Evolutionary conservation across 805 yeast genomes (phyloP).

Genomic region (Candida hungchunana): DNA sequence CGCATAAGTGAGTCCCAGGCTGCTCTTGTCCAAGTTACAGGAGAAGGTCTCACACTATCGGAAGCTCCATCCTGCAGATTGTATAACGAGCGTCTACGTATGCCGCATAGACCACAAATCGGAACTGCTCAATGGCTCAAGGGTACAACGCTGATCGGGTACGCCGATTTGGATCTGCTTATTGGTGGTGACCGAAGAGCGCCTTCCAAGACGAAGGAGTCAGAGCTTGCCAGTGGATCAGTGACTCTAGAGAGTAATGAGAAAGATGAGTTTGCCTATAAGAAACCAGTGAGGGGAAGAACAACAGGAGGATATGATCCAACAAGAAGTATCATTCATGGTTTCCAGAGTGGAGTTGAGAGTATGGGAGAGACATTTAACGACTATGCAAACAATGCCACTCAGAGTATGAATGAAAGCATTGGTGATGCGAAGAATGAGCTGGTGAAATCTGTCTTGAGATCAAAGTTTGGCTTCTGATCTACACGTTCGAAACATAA

Average conservation of each 20-base stretch:
- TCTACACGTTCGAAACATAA: no score
- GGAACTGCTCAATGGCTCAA: conserved; percentile 83
- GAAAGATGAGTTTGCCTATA: conserved; percentile 33
- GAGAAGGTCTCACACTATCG: conserved; percentile 3
- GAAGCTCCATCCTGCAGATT: conserved; percentile 46
- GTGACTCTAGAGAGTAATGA: conserved; percentile 20
- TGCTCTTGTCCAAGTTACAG: conserved; percentile 33
- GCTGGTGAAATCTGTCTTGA: conserved; percentile 47
- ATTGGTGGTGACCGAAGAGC: conserved; percentile 76
- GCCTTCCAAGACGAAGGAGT: conserved; percentile 54
- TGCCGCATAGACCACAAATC: conserved; percentile 77
- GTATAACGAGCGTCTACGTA: conserved; percentile 61
- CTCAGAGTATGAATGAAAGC: conserved; percentile 50
- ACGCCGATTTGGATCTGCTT: conserved; percentile 57
- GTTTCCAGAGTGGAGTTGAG: conserved; percentile 49
- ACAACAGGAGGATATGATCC: conserved; percentile 38
- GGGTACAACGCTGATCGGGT: conserved; percentile 61
- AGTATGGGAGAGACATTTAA: conserved; percentile 49
- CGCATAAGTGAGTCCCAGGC: conserved; percentile 54
- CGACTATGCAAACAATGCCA: conserved; percentile 51
- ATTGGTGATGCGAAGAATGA: conserved; percentile 47
- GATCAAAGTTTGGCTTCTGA: conserved; percentile 49
- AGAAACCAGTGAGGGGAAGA: conserved; percentile 43
- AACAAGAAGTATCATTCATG: conserved; percentile 35
- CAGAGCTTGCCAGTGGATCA: conserved; percentile 47